These are phyloP conservation scores for Collybia nuda DNA, from an alignment of 768 basidiomycete species.

Conservation along the genomic window DNA sequence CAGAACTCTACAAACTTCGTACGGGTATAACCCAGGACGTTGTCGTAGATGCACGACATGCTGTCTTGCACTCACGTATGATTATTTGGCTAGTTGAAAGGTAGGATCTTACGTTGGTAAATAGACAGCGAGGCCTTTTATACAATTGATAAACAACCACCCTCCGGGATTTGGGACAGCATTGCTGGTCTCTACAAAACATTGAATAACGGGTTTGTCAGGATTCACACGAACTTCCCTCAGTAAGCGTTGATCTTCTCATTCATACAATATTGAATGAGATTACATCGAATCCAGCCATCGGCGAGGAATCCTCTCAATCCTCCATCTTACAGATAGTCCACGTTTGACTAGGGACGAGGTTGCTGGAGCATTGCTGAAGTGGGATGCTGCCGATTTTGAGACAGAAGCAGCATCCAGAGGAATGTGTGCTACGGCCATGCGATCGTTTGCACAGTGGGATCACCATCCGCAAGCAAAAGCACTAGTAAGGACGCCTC, in stretches of 20 bases:
- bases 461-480: slow-evolving; percentile 46
- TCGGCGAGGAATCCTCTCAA: slow-evolving; percentile 45
- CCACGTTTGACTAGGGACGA: slow-evolving; percentile 28
- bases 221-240: slow-evolving; percentile 66
- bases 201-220: slow-evolving; percentile 46
- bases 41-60: slow-evolving; percentile 53
- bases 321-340: slow-evolving; percentile 35
- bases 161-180: slow-evolving; percentile 40
- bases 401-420: slow-evolving; percentile 43
- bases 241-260: slow-evolving; percentile 37
- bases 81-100: neutral
- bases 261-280: neutral
- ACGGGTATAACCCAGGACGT: slow-evolving; percentile 49
- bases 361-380: slow-evolving; percentile 35
- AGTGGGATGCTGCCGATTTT: slow-evolving; percentile 45
- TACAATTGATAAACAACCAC: slow-evolving; percentile 36
- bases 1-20: slow-evolving; percentile 45
- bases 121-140: slow-evolving; percentile 54
- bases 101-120: neutral
- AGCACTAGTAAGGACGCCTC: slow-evolving; percentile 36
- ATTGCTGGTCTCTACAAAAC: slow-evolving; percentile 56
- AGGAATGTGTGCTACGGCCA: slow-evolving; percentile 50
- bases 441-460: slow-evolving; percentile 52
- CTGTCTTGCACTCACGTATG: slow-evolving; percentile 54
- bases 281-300: slow-evolving; percentile 34